These are phyloP conservation scores for Mallotus nudiflorus DNA, from an alignment of 345 rosid genomes.

Conservation along the genomic window DNA sequence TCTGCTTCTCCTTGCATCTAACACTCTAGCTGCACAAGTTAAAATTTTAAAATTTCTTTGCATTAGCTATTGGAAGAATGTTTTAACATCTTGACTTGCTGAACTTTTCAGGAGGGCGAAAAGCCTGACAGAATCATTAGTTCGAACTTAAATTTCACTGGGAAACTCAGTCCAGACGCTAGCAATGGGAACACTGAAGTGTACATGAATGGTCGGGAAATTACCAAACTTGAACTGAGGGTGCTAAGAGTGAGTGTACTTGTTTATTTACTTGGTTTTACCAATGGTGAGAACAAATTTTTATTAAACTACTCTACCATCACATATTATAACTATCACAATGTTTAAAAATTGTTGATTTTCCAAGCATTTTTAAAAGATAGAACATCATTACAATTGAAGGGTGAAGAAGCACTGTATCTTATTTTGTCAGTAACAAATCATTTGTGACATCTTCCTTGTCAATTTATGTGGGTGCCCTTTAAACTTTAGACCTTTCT, in stretches of 20 bases:
- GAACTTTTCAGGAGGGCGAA: conserved; percentile 81
- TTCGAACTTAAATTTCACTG: conserved; percentile 83
- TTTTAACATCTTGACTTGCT: conserved; percentile 15
- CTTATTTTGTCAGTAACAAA: too few species aligned
- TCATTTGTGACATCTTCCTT: neutral
- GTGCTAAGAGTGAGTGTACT: conserved; percentile 63
- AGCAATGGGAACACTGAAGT: conserved; percentile 93
- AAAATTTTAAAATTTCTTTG: neutral
- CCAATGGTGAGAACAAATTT: neutral
- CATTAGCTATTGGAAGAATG: neutral
- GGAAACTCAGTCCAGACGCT: conserved; percentile 71
- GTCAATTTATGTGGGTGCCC: neutral
- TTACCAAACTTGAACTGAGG: conserved; percentile 81
- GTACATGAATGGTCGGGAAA: conserved; percentile 88
- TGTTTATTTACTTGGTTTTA: neutral
- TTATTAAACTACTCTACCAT: neutral
- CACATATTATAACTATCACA: neutral
- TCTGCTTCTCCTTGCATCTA: conserved; percentile 3
- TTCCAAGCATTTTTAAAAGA: neutral
- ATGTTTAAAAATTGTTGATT: neutral
- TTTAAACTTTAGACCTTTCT: too few species aligned
- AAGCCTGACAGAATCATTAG: conserved; percentile 81
- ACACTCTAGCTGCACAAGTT: conserved; percentile 11
- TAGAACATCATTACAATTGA: neutral
- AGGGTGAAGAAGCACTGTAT: neutral